Conservation (phyloP, 768 basidiomycete species). For the Myochromella boudieri region DNA sequence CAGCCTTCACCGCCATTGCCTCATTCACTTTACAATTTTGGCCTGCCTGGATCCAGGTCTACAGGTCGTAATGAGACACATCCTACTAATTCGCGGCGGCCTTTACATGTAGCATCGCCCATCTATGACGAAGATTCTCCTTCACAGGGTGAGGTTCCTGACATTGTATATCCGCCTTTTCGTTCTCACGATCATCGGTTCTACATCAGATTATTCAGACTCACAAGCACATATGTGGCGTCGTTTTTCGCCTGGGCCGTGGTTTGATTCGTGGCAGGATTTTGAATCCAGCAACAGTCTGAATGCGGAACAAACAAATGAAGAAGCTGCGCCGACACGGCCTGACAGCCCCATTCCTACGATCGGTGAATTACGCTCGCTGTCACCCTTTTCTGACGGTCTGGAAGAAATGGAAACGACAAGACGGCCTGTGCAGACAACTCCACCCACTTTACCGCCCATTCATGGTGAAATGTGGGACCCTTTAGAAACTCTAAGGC, state of each 20-base stretch:
- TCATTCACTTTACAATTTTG: conserved; percentile 14
- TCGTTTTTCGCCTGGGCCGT: no score
- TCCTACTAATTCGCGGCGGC: conserved; percentile 9
- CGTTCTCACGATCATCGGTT: no score
- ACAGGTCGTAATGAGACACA: conserved; percentile 6
- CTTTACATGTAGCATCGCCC: conserved; percentile 10
- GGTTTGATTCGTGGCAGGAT: no score
- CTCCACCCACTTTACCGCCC: conserved; percentile 15
- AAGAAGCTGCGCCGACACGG: conserved; percentile 1
- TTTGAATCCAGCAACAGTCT: neutral
- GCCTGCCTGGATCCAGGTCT: conserved; percentile 11
- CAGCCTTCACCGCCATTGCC: conserved; percentile 21
- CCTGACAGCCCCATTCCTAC: conserved; percentile 11
- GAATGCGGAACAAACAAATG: conserved; percentile 7
- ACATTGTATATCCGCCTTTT: no score
- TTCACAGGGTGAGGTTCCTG: no score
- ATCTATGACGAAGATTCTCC: no score
- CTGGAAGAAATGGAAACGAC: conserved; percentile 6
- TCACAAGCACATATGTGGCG: no score
- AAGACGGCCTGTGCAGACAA: neutral
- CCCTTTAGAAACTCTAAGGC: conserved; percentile 4
- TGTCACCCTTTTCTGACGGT: conserved; percentile 15
- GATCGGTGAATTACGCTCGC: conserved; percentile 14
- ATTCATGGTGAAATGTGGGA: conserved; percentile 10
- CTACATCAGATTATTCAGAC: no score